Conservation (phyloP, 495 filamentous ascomycete species). For the Talaromyces borbonicus region DNA sequence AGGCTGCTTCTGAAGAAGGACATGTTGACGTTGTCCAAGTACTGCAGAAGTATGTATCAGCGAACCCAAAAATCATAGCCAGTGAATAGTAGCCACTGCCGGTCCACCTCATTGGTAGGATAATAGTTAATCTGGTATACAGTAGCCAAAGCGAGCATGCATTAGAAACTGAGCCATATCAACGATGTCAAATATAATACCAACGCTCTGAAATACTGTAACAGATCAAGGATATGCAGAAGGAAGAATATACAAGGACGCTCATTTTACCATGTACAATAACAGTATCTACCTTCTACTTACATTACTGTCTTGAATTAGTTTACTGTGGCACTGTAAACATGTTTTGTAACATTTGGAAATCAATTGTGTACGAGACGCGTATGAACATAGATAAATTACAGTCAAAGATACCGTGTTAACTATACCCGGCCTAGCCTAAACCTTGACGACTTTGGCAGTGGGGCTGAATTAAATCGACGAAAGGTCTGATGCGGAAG, state of each 20-base stretch:
- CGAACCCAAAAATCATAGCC: slow-evolving; percentile 1
- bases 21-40: neutral
- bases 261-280: slow-evolving; percentile 2
- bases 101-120: neutral
- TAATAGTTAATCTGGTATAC: slow-evolving; percentile 1
- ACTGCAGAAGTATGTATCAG: neutral
- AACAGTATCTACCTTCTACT: slow-evolving; percentile 5
- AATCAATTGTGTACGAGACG: slow-evolving; percentile 1
- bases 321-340: slow-evolving; percentile 2
- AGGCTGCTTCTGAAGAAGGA: slow-evolving; percentile 11
- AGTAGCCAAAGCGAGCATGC: neutral
- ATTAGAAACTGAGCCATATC: slow-evolving; percentile 1
- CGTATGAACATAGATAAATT: slow-evolving; percentile 1
- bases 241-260: neutral
- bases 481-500: slow-evolving; percentile 1
- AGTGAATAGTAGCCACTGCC: slow-evolving; percentile 1
- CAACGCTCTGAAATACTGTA: slow-evolving; percentile 1
- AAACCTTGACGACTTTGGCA: neutral
- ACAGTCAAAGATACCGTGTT: slow-evolving; percentile 1
- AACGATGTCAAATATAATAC: slow-evolving; percentile 2
- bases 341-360: neutral
- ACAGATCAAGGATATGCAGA: slow-evolving; percentile 2
- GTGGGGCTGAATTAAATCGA: slow-evolving; percentile 2
- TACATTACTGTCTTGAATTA: slow-evolving; percentile 2
- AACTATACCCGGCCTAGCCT: slow-evolving; percentile 1